Conservation (phyloP, 1,284 basidiomycete genomes). For the Trichosporon inkin region DNA sequence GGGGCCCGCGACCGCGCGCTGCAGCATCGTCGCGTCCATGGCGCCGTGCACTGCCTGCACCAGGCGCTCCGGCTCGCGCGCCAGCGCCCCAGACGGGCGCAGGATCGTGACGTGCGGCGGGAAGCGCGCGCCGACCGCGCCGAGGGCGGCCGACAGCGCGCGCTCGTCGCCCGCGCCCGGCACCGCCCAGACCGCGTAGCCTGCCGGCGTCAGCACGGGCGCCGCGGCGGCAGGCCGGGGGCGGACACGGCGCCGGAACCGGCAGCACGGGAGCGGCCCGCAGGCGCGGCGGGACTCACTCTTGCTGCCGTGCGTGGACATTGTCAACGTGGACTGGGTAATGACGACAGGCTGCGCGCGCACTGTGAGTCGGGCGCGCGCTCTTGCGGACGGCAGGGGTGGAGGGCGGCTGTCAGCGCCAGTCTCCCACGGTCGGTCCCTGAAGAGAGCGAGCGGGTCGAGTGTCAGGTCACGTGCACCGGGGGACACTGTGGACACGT, state of each 20-base stretch:
- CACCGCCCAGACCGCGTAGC: neutral
- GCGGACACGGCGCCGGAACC: neutral
- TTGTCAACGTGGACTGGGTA: no score
- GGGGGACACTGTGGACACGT: no score
- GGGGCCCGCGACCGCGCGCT: neutral
- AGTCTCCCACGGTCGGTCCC: no score
- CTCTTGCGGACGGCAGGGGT: no score
- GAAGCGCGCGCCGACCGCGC: neutral
- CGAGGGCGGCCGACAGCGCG: neutral
- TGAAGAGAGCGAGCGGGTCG: no score
- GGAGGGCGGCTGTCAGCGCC: no score
- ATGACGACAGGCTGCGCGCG: no score
- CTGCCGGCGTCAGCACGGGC: neutral
- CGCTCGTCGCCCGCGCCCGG: neutral
- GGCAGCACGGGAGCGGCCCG: neutral
- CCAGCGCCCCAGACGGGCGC: neutral
- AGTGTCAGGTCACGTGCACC: no score
- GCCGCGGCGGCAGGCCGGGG: no score
- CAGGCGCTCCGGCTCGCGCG: neutral
- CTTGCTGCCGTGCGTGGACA: no score
- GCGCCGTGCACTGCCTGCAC: neutral
- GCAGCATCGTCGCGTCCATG: conserved; percentile 1
- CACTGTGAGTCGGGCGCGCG: no score
- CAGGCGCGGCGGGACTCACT: no score
- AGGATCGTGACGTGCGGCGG: conserved; percentile 1